Evolutionary conservation across 2,329 filamentous ascomycete genomes (phyloP), one percentile per base, ranked within the genome.

Genomic region (Alternaria arbusti): DNA sequence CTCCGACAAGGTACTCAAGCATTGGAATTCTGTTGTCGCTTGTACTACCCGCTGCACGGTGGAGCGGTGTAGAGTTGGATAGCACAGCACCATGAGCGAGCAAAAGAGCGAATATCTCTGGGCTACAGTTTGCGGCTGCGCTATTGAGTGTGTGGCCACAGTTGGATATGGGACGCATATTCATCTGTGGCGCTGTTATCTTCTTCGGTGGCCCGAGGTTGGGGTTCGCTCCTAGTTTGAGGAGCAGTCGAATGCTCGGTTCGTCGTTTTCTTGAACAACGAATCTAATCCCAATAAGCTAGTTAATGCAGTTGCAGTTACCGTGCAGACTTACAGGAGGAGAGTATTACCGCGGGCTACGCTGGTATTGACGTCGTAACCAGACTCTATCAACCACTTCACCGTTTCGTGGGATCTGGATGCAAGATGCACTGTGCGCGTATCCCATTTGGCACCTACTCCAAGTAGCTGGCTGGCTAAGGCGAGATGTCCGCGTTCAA

Each of bases 1-100:
- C 44, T 46, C 32, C 50, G n/a, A 65, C 44, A 3, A 65, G 51
- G 22, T 65, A 59, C 45, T 65, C 55, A 28, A 65, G 45, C 59
- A 65, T 62, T 26, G 55, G 51, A 12, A 63, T 57, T 22, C 63
- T 59, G 44, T 46, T 40, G 15, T 40, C 36, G 36, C 8, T 40
- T 40, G 0, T 17, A 40, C 36, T 40, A 6, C 36, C 36, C 9
- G 36, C 36, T 11, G 36, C 36, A 40, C 5, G 36, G 36, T 40
- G 36, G 36, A 40, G 36, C 9, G 36, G 36, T 40, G 36, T 6
- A 6, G 36, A 40, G 36, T 40, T 40, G 36, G 36, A 40, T 17
- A 40, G 9, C n/a, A 40, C 36, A 40, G 36, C 36, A 40, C 36
- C 36, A 17, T 40, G 36, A 6, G 15, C 8, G 36, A 40, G 36